Evolutionary conservation across 768 basidiomycete genomes (phyloP).

Genomic region (Suillus plorans): DNA sequence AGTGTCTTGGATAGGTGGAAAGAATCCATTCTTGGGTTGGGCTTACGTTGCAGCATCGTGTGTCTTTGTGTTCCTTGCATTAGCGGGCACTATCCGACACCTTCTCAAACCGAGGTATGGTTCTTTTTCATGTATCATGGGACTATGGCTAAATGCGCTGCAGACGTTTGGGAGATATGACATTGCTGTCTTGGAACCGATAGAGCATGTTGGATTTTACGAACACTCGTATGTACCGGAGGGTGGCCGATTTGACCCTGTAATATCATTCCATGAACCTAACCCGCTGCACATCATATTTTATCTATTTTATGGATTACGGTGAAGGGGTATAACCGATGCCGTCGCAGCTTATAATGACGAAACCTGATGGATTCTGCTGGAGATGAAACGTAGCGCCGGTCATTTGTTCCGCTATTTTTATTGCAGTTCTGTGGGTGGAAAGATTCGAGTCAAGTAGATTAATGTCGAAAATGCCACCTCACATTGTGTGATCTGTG

Average conservation of each 20-base stretch:
- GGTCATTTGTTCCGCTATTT: constrained; percentile 68
- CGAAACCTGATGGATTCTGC: constrained; percentile 39
- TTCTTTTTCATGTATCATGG: constrained; percentile 8
- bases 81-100: constrained; percentile 89
- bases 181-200: constrained; percentile 82
- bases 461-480: background rate
- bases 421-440: constrained; percentile 58
- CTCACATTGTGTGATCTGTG: constrained; percentile 66
- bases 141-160: constrained; percentile 8
- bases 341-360: constrained; percentile 60
- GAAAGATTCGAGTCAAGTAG: background rate
- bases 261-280: constrained; percentile 22
- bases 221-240: constrained; percentile 20
- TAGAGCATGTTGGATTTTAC: constrained; percentile 18
- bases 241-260: constrained; percentile 12
- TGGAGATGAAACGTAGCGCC: constrained; percentile 61
- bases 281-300: constrained; percentile 13
- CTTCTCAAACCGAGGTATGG: constrained; percentile 85
- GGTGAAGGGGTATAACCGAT: constrained; percentile 49
- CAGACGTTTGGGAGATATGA: constrained; percentile 87
- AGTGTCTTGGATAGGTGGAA: constrained; percentile 97
- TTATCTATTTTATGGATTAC: constrained; percentile 18
- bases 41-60: constrained; percentile 90
- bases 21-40: constrained; percentile 98
- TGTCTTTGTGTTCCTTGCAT: constrained; percentile 83